Base-by-base conservation (phyloP, 495 filamentous ascomycete genomes). In the Podospora anserina region DNA sequence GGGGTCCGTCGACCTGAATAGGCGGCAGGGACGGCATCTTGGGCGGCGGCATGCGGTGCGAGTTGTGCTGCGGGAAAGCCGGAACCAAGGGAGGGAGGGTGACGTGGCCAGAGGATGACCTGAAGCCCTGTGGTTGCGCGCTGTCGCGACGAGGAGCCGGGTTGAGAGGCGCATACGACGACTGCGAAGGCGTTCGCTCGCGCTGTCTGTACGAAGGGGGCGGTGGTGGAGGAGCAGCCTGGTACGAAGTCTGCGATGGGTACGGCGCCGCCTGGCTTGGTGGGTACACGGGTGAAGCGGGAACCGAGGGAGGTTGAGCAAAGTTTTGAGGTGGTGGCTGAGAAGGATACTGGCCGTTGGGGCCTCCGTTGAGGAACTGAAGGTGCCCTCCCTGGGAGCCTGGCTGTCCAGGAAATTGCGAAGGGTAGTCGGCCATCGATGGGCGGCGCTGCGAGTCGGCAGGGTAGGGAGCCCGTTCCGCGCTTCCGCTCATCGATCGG, bases 401-500 rank as follows among this genome's bases (percentile, higher is more conserved):
- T 75, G 49, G 81, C 79, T 76, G 75, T 70, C 78, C 73, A 75
- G 71, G 70, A 79, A 72, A 77, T 44, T 73, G 81, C n/a, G 82
- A 72, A 4, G 72, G 78, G 61, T 81, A 78, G 78, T 89, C 88
- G 7, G 83, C 79, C 49, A 77, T 81, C 0, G 88, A 89, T 54
- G 84, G 82, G 9, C 87, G 85, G 27, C 87, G 85, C 62, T 82
- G 80, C 5, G 83, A 71, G 65, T 85, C 84, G 34, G 80, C 78
- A 18, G 78, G 74, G 63, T 79, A 83, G 0, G 81, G 81, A 11
- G 79, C 72, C 39, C 80, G 73, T 63, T 89, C 87, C 5, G 84
- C 78, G 68, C 88, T 89, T 74, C 91, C 90, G 77, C 91, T 95
- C 74, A 88, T 85, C 0, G 92, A 95, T 18, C 92, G 85, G 26